phyloP scores from a whole-genome alignment of 2,329 filamentous ascomycete species.

The Neodidymelliopsis sp. region DNA sequence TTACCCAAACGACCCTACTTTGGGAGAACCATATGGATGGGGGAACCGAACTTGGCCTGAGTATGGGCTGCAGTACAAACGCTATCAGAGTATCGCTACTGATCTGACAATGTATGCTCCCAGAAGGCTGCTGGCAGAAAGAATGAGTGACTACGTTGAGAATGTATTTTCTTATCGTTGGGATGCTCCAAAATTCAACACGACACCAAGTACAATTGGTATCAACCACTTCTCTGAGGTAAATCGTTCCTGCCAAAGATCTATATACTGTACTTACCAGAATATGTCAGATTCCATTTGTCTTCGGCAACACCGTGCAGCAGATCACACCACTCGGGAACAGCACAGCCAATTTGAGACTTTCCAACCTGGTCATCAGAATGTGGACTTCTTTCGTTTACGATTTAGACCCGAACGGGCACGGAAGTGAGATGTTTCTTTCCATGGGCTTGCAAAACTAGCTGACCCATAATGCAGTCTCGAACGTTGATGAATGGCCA shows the following conservation, averaged over 20 bases:
- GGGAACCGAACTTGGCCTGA: conserved; percentile 41
- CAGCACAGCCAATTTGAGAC: conserved; percentile 25
- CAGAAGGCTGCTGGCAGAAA: conserved; percentile 30
- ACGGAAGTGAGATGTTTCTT: conserved; percentile 25
- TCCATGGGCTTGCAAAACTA: not conserved
- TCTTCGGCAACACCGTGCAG: conserved; percentile 40
- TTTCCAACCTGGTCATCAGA: conserved; percentile 36
- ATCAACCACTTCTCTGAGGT: conserved; percentile 43
- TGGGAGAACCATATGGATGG: conserved; percentile 54
- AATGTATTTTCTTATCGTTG: conserved; percentile 40
- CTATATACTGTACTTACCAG: not conserved
- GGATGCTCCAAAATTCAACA: conserved; percentile 44
- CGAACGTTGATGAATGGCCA: conserved; percentile 25
- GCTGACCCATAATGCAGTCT: conserved; percentile 18
- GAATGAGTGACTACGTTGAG: conserved; percentile 31
- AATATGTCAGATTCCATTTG: conserved; percentile 35
- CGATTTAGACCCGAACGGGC: conserved; percentile 39
- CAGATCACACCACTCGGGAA: conserved; percentile 38
- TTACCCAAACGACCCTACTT: conserved; percentile 51
- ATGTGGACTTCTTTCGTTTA: conserved; percentile 45
- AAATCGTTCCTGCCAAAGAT: not conserved
- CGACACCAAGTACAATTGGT: conserved; percentile 34
- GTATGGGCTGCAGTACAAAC: conserved; percentile 37
- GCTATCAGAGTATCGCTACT: conserved; percentile 39
- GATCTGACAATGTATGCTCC: conserved; percentile 43